Evolutionary conservation across 306 rosid species (phyloP).

Genomic region (Gynostemma pentaphyllum): DNA sequence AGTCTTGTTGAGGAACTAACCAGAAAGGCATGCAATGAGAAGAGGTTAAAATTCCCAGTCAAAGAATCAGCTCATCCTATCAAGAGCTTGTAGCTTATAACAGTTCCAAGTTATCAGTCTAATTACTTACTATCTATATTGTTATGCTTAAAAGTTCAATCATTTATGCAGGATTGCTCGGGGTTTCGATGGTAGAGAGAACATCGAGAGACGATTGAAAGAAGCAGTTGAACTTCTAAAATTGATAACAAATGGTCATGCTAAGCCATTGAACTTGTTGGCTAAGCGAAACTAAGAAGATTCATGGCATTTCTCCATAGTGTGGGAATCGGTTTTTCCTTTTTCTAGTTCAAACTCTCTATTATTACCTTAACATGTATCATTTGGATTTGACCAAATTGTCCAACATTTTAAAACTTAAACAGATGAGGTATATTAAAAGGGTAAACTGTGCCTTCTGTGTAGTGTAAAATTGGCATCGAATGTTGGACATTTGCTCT

Average conservation of each 20-base stretch:
- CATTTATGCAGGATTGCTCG: constrained; percentile 41
- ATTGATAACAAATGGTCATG: constrained; percentile 18
- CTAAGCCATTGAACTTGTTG: background rate
- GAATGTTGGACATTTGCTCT: background rate
- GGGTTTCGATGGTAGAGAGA: constrained; percentile 29
- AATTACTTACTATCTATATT: background rate
- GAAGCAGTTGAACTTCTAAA: constrained; percentile 60
- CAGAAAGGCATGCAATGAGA: constrained; percentile 40
- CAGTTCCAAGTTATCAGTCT: background rate
- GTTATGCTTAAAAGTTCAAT: background rate
- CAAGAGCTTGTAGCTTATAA: background rate
- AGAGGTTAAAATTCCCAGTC: constrained; percentile 37
- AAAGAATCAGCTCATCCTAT: background rate
- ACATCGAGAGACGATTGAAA: constrained; percentile 47
- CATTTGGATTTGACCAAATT: too few species aligned
- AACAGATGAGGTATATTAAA: background rate
- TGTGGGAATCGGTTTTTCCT: background rate
- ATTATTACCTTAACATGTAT: background rate
- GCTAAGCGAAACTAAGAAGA: background rate
- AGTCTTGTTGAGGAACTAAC: constrained; percentile 59
- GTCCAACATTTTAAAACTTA: background rate
- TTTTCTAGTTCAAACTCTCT: too few species aligned
- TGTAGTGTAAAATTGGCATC: background rate
- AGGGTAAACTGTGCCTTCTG: too few species aligned
- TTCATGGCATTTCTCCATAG: background rate